Percentiles rank a stretch among this genome's conserved stretches.
Conservation (phyloP, 2,329 filamentous ascomycete genomes). For the Apiospora hydei region DNA sequence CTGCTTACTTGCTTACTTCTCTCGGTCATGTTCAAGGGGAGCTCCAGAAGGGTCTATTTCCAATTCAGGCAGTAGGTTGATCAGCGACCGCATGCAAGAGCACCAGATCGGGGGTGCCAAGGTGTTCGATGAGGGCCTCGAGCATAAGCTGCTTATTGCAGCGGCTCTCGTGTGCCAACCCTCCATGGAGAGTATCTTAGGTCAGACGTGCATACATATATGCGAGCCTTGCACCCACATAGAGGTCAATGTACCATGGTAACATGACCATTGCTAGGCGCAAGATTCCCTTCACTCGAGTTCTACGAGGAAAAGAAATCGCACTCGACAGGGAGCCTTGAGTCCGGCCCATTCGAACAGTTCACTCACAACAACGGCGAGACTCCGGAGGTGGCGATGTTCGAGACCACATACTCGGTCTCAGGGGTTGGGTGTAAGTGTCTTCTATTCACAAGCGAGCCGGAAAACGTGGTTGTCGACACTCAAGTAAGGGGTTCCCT, state of each 20-base stretch:
- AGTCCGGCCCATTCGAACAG: background rate
- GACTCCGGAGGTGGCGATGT: background rate
- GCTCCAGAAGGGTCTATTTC: too few relatives aligned
- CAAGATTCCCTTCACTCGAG: background rate
- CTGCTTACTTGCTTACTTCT: background rate
- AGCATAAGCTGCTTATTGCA: conserved; percentile 8
- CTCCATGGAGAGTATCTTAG: background rate
- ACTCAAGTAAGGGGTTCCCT: background rate
- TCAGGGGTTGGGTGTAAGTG: background rate
- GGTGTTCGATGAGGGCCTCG: background rate
- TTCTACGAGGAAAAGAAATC: background rate
- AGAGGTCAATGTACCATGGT: background rate
- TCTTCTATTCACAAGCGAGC: background rate
- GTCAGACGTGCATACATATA: background rate
- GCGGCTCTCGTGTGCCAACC: background rate
- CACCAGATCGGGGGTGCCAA: background rate
- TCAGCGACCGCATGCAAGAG: background rate
- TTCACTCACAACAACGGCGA: background rate
- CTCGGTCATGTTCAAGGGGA: background rate
- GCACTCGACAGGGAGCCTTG: background rate
- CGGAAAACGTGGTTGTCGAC: background rate
- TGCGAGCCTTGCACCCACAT: background rate
- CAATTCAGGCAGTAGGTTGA: background rate
- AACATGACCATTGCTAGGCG: background rate
- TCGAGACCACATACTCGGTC: background rate